Evolutionary conservation across 2,329 filamentous ascomycete genomes (phyloP).

Genomic region (Ophiocordyceps polyrhachis-furcata): DNA sequence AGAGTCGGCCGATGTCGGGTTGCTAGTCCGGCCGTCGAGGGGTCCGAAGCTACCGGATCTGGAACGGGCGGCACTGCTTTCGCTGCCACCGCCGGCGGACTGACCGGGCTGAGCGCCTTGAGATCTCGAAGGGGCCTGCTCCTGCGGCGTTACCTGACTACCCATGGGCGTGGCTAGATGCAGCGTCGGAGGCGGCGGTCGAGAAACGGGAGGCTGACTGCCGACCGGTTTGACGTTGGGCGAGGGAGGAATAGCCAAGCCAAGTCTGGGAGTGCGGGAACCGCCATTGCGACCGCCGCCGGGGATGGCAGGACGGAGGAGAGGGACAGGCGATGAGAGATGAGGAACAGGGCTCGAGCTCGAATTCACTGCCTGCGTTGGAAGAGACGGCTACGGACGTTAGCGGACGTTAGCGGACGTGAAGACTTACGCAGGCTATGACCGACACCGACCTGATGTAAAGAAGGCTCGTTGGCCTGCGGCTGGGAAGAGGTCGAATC

Average conservation of each 20-base stretch:
- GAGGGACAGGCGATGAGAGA: conserved; percentile 61
- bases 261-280: conserved; percentile 55
- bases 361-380: conserved; percentile 11
- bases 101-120: conserved; percentile 35
- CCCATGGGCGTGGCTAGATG: conserved; percentile 81
- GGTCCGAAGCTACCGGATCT: conserved; percentile 70
- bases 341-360: conserved; percentile 24
- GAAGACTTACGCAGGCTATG: conserved; percentile 1
- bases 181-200: conserved; percentile 53
- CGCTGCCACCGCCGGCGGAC: conserved; percentile 60
- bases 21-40: conserved; percentile 56
- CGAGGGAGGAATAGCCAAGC: conserved; percentile 77
- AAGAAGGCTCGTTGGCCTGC: conserved; percentile 5
- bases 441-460: conserved; percentile 6
- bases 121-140: conserved; percentile 32
- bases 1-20: conserved; percentile 72
- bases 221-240: conserved; percentile 63
- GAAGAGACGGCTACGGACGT: conserved; percentile 3
- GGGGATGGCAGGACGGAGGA: conserved; percentile 68
- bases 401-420: neutral
- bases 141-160: conserved; percentile 53
- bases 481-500: conserved; percentile 8
- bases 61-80: conserved; percentile 62
- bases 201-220: conserved; percentile 22
- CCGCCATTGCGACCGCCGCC: conserved; percentile 48